Percentiles rank a stretch among this genome's conserved stretches.
These are phyloP conservation scores for Eustoma russellianum DNA, from an alignment of 257 asterid genomes.

Conservation along the genomic window DNA sequence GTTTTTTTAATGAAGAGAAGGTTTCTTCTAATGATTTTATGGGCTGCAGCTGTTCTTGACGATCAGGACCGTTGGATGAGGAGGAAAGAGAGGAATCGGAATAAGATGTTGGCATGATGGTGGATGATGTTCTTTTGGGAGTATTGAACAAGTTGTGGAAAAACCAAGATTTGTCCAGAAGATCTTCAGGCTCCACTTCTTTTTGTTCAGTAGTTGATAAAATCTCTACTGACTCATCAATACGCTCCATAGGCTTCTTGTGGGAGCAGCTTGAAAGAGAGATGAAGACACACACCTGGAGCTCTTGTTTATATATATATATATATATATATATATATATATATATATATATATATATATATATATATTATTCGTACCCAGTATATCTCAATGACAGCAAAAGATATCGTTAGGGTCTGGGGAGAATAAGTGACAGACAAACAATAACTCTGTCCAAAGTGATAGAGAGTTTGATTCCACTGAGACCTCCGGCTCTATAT, in stretches of 20 bases:
- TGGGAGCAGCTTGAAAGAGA: not conserved
- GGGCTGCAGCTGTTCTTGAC: conserved; percentile 13
- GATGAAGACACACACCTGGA: conserved; percentile 17
- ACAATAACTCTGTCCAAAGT: no score
- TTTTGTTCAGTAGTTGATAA: conserved; percentile 6
- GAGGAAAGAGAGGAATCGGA: conserved; percentile 55
- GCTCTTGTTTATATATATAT: no score
- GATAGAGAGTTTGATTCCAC: no score
- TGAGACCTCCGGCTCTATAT: no score
- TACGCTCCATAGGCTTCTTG: conserved; percentile 26
- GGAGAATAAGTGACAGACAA: no score
- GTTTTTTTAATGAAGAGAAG: conserved; percentile 35
- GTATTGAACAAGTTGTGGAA: conserved; percentile 49
- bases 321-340: no score
- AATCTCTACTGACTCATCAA: conserved; percentile 14
- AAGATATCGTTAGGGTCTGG: no score
- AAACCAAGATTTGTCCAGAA: conserved; percentile 67
- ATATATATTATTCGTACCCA: no score
- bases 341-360: no score
- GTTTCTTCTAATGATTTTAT: conserved; percentile 50
- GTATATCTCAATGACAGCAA: no score
- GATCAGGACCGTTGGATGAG: conserved; percentile 3
- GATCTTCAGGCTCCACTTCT: conserved; percentile 40
- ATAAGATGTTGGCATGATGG: conserved; percentile 20
- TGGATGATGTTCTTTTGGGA: conserved; percentile 19